Evolutionary conservation across 352 stramenopile genomes (phyloP).

Genomic region (Globisporangium nagaii): DNA sequence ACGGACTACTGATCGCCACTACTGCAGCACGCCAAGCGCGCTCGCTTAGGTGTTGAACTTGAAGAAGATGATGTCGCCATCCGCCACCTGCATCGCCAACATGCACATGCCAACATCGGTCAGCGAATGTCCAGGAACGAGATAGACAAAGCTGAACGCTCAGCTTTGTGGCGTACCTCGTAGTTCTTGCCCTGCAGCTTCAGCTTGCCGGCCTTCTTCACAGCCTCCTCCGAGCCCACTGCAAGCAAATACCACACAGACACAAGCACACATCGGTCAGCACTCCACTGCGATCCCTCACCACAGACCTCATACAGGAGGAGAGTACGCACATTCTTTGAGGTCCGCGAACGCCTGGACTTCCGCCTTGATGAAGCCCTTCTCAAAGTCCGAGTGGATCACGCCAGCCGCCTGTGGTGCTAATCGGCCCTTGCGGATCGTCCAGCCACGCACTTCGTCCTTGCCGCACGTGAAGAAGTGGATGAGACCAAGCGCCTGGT

Average conservation of each 20-base stretch:
- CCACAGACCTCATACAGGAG: no score
- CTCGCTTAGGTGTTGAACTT: conserved; percentile 94
- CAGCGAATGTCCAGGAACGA: no score
- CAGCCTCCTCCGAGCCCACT: conserved; percentile 81
- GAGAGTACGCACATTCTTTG: conserved; percentile 80
- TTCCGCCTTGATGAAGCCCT: conserved; percentile 98
- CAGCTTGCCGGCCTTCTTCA: conserved; percentile 88
- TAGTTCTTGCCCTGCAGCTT: conserved; percentile 91
- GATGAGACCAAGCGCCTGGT: conserved; percentile 97
- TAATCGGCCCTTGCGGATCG: conserved; percentile 95
- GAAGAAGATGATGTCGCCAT: conserved; percentile 90
- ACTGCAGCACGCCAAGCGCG: no score
- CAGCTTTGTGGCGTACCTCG: no score
- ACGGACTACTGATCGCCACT: no score
- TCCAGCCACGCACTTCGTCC: conserved; percentile 99
- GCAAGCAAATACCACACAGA: conserved; percentile 2
- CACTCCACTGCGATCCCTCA: no score
- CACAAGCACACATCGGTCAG: no score
- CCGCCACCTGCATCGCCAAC: conserved; percentile 54
- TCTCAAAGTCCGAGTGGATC: conserved; percentile 99
- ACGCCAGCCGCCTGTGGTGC: conserved; percentile 97
- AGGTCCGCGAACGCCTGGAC: conserved; percentile 85
- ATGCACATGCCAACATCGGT: no score
- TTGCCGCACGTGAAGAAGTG: conserved; percentile 99
- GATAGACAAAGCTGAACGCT: no score